Base-by-base conservation (phyloP, 768 basidiomycete genomes). In the Gymnopilus dilepis region DNA sequence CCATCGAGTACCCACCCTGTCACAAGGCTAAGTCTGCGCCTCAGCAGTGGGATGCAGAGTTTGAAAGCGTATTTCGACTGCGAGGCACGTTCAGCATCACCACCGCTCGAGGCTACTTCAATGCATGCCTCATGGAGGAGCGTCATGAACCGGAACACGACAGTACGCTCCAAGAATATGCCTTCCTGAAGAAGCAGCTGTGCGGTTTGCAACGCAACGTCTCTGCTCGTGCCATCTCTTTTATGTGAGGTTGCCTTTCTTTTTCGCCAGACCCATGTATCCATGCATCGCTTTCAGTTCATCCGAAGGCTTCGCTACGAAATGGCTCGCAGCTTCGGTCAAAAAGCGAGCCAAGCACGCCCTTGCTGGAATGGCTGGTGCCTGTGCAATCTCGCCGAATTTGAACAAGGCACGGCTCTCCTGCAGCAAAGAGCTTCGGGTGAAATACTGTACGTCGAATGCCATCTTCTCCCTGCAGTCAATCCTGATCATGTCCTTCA, bases 21-120 rank as follows among this genome's bases (percentile, higher is more conserved):
- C 52, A 53, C 52, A 12, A 21, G 52, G 52, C 52, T 5, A 53
- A 53, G 24, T 53, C 52, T 12, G 37, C 52, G 13, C 52, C 52
- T 37, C 12, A 37, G 33, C 33, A 24, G 33, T 53, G 52, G 52
- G 52, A 53, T 30, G 52, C 52, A 1, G 33, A 53, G 11, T 53
- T 53, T 24, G 52, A 53, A 21, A 38, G 21, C 7, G 19, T 53
- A 17, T 53, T 37, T 19, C 34, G 19, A 11, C 19, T n/a, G n/a
- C n/a, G n/a, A n/a, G n/a, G n/a, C 6, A 53, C 33, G 37, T 21
- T 6, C n/a, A 19, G 4, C 22, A 21, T 38, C 34, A 53, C 52
- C 17, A 53, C 52, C 1, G 52, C 52, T 34, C 8, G 38, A 38
- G 52, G 52, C 9, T 53, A 19, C 30, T 53, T 53, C 22, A 9